Percentiles rank a stretch among this genome's conserved stretches.
phyloP scores from a whole-genome alignment of 805 yeast genomes.

The Wickerhamiella bombiphila region DNA sequence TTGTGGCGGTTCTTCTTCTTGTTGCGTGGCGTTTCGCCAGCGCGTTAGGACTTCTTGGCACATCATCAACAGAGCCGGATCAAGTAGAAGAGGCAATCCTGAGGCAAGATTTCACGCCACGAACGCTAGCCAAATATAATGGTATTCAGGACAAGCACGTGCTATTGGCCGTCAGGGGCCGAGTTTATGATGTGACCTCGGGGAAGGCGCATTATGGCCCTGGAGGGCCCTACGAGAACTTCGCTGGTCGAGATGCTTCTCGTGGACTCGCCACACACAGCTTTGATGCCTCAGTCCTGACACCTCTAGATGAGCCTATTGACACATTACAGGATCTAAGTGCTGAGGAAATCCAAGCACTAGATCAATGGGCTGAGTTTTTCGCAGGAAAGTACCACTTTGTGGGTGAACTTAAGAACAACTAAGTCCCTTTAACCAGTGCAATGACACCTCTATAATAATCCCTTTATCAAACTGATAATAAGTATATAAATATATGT shows the following conservation, averaged over 20 bases:
- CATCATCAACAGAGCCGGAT: conserved; percentile 1
- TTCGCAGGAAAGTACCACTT: conserved; percentile 66
- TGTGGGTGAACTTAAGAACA: conserved; percentile 37
- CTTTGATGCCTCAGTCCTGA: conserved; percentile 55
- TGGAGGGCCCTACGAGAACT: conserved; percentile 83
- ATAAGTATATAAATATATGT: no score
- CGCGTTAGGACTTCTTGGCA: not conserved
- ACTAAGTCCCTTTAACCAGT: no score
- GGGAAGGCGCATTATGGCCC: conserved; percentile 89
- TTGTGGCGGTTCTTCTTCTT: conserved; percentile 2
- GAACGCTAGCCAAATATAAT: conserved; percentile 55
- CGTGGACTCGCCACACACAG: conserved; percentile 83
- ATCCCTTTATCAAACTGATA: no score
- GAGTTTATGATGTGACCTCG: conserved; percentile 65
- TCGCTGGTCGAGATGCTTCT: conserved; percentile 93
- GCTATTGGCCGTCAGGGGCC: conserved; percentile 75
- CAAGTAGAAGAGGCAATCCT: conserved; percentile 22
- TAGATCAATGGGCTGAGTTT: conserved; percentile 75
- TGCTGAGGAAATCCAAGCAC: conserved; percentile 44
- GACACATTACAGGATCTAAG: conserved; percentile 54
- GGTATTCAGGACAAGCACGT: conserved; percentile 70
- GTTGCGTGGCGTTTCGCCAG: conserved; percentile 2
- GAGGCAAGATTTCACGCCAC: conserved; percentile 50
- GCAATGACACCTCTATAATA: no score
- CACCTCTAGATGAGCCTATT: conserved; percentile 59